These are phyloP conservation scores for Diaporthe vaccinii DNA, from an alignment of 2,329 filamentous ascomycete species.

Conservation along the genomic window DNA sequence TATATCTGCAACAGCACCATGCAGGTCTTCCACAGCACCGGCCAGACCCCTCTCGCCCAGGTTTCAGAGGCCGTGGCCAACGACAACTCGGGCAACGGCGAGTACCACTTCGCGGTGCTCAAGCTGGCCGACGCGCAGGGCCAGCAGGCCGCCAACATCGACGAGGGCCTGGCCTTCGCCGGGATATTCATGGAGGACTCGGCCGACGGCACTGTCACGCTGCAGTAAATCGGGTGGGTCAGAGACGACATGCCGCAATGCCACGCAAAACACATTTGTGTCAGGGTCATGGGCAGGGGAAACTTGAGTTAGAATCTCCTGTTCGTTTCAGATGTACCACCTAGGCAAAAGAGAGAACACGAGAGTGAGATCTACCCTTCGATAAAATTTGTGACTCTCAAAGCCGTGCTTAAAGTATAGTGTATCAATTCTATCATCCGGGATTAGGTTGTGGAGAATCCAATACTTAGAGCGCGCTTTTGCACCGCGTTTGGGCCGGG, in stretches of 20 bases:
- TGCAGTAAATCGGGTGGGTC: conserved; percentile 26
- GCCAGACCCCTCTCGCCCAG: conserved; percentile 51
- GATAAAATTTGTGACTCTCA: background rate
- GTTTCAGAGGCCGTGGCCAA: conserved; percentile 53
- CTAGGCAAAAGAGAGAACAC: background rate
- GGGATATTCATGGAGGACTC: conserved; percentile 53
- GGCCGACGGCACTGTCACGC: conserved; percentile 39
- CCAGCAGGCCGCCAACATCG: conserved; percentile 48
- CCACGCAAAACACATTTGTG: background rate
- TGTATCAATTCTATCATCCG: background rate
- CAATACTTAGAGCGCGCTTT: background rate
- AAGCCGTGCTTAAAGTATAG: background rate
- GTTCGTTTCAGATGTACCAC: background rate
- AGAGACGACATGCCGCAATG: background rate
- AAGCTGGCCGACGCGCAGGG: conserved; percentile 55
- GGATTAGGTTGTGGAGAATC: no score
- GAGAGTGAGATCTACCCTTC: background rate
- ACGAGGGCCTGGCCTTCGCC: conserved; percentile 51
- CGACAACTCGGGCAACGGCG: conserved; percentile 58
- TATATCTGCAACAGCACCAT: conserved; percentile 14
- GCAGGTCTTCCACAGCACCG: conserved; percentile 58
- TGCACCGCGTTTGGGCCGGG: no score
- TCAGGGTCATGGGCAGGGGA: background rate
- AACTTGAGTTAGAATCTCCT: background rate
- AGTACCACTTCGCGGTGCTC: conserved; percentile 61